Percentiles rank a stretch among this genome's conserved stretches.
phyloP scores from a whole-genome alignment of 768 basidiomycete species.

The Psilocybe cyanescens region DNA sequence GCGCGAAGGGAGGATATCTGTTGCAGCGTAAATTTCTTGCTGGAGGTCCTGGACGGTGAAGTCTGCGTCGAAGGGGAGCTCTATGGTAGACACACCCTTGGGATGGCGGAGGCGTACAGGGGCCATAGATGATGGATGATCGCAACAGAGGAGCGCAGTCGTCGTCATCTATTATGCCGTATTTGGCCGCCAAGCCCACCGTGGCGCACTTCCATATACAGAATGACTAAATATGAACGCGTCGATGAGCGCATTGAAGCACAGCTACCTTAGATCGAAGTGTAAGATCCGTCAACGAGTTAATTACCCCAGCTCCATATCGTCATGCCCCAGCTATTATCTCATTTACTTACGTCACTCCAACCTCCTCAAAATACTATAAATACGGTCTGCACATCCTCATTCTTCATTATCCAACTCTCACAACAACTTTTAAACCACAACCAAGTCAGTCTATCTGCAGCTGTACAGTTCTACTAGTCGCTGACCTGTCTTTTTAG shows the following conservation, averaged over 20 bases:
- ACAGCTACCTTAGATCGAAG: constrained; percentile 5
- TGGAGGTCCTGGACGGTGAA: constrained; percentile 78
- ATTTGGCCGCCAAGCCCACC: constrained; percentile 9
- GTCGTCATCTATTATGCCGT: constrained; percentile 24
- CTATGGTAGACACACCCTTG: constrained; percentile 78
- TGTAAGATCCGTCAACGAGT: background rate
- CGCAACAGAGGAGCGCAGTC: background rate
- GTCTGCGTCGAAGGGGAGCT: constrained; percentile 58
- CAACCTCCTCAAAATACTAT: constrained; percentile 7
- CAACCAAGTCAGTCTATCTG: constrained; percentile 15
- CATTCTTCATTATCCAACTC: background rate
- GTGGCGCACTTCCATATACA: constrained; percentile 8
- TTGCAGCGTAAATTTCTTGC: constrained; percentile 65
- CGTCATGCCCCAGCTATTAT: constrained; percentile 16
- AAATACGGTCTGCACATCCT: constrained; percentile 3
- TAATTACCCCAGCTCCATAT: constrained; percentile 1
- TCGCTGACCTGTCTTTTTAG: background rate
- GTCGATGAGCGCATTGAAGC: background rate
- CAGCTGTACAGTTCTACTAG: background rate
- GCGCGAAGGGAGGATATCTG: constrained; percentile 73
- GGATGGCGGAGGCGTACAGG: constrained; percentile 84
- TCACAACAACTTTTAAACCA: constrained; percentile 8
- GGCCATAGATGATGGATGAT: constrained; percentile 50
- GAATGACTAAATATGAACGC: background rate
- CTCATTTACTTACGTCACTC: constrained; percentile 10